A percentile compares a stretch with the other conserved stretches of the same genome.
Evolutionary conservation across 2,329 filamentous ascomycete genomes (phyloP).

Genomic region (Chrysoporthe cubensis): DNA sequence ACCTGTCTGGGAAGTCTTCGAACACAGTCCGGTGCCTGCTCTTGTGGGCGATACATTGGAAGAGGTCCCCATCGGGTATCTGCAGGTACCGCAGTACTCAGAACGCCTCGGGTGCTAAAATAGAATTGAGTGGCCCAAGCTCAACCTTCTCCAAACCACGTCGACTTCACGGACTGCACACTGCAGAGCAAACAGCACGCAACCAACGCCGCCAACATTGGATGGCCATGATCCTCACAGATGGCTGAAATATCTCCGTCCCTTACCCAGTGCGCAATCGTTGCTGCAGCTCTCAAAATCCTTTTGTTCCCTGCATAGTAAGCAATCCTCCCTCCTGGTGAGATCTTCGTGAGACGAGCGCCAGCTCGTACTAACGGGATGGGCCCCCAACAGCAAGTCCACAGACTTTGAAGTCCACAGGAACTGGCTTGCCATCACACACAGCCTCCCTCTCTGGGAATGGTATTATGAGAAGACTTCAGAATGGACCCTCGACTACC

Average conservation of each 20-base stretch:
- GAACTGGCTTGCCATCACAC: conserved; percentile 96
- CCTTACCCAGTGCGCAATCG: conserved; percentile 83
- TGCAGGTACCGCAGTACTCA: neutral
- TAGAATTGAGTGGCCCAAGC: conserved; percentile 20
- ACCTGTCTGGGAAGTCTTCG: neutral
- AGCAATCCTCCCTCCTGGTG: conserved; percentile 41
- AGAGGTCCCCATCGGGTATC: neutral
- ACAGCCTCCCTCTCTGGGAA: conserved; percentile 81
- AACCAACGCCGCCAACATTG: neutral
- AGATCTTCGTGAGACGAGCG: conserved; percentile 1
- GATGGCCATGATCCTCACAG: conserved; percentile 32
- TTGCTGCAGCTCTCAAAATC: conserved; percentile 87
- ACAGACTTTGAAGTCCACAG: conserved; percentile 99
- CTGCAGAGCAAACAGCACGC: neutral
- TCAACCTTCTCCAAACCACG: conserved; percentile 24
- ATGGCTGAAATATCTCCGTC: conserved; percentile 87
- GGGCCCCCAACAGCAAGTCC: conserved; percentile 71
- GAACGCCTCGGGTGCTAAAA: conserved; percentile 6
- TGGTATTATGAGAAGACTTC: conserved; percentile 99
- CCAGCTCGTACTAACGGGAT: conserved; percentile 27
- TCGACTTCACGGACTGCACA: neutral
- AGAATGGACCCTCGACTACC: conserved; percentile 99
- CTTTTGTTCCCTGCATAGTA: conserved; percentile 95
- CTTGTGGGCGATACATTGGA: neutral
- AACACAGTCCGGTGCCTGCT: neutral